Conservation (phyloP, 306 rosid genomes). For the Sesbania bispinosa region DNA sequence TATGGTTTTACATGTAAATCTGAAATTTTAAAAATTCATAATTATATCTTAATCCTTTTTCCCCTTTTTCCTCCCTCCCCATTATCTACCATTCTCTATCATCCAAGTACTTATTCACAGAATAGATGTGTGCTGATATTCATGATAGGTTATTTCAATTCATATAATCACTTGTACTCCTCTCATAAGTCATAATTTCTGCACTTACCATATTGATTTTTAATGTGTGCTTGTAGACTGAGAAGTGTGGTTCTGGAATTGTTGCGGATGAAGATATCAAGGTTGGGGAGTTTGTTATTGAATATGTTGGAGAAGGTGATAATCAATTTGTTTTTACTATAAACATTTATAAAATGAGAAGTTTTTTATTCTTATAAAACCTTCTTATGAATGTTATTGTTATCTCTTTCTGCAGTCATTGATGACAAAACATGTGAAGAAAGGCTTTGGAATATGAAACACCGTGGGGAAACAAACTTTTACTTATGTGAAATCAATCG, state of each 20-base stretch:
- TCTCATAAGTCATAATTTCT: background rate
- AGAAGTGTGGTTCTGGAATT: conserved; percentile 93
- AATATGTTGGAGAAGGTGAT: conserved; percentile 96
- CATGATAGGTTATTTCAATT: background rate
- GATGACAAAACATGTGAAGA: conserved; percentile 93
- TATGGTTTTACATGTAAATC: background rate
- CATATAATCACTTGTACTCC: background rate
- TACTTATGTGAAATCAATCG: conserved; percentile 95
- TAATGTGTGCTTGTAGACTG: conserved; percentile 63
- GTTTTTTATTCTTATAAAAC: background rate
- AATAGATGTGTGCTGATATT: background rate
- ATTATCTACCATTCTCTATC: background rate
- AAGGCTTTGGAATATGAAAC: conserved; percentile 97
- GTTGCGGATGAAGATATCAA: conserved; percentile 87
- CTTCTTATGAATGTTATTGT: conserved; percentile 25
- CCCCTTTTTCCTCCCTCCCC: background rate
- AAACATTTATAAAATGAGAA: background rate
- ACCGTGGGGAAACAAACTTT: conserved; percentile 92
- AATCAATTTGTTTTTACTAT: background rate
- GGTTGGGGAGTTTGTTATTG: conserved; percentile 84
- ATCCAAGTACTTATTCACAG: background rate
- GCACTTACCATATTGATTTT: conserved; percentile 15
- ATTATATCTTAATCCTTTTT: too few species aligned
- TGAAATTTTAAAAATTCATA: background rate
- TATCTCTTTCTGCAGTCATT: conserved; percentile 56